These are phyloP conservation scores for Ceratocystis eucalypticola DNA, from an alignment of 2,329 filamentous ascomycete species.

Conservation along the genomic window DNA sequence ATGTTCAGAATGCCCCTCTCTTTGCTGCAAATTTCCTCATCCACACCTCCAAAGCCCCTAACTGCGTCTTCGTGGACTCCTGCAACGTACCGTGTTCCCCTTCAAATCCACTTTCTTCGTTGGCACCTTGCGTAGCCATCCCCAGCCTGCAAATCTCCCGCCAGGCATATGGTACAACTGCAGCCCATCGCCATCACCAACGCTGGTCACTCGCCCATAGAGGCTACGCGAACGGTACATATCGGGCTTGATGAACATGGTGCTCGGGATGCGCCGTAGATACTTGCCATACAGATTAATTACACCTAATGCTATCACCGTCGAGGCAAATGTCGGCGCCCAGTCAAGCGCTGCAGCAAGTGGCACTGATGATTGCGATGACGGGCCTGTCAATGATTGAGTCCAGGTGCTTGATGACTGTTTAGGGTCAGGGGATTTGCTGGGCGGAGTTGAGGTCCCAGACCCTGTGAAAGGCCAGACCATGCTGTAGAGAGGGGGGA, in stretches of 20 bases:
- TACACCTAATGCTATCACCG: conserved; percentile 29
- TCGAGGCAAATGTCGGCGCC: conserved; percentile 28
- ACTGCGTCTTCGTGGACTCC: neutral
- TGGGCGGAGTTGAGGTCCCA: neutral
- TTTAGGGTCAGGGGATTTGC: conserved; percentile 21
- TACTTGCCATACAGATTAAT: conserved; percentile 55
- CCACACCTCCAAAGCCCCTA: neutral
- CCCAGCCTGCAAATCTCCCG: conserved; percentile 78
- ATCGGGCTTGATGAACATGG: conserved; percentile 57
- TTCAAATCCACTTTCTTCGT: conserved; percentile 53
- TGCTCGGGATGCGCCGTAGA: conserved; percentile 69
- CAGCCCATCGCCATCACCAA: conserved; percentile 95
- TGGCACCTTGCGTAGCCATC: conserved; percentile 71
- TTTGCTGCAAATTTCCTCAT: neutral
- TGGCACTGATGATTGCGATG: conserved; percentile 19
- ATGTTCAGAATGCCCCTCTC: neutral
- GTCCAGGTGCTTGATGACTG: conserved; percentile 28
- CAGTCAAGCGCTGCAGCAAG: conserved; percentile 30
- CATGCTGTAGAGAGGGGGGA: conserved; percentile 23
- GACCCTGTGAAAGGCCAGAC: conserved; percentile 31
- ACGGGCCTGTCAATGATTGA: conserved; percentile 26
- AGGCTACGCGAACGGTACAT: conserved; percentile 65
- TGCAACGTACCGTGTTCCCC: conserved; percentile 55
- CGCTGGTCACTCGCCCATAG: conserved; percentile 77
- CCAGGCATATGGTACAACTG: conserved; percentile 89